Conservation (phyloP, 371 early-diverging fungal species). For the Synchytrium microbalum region DNA sequence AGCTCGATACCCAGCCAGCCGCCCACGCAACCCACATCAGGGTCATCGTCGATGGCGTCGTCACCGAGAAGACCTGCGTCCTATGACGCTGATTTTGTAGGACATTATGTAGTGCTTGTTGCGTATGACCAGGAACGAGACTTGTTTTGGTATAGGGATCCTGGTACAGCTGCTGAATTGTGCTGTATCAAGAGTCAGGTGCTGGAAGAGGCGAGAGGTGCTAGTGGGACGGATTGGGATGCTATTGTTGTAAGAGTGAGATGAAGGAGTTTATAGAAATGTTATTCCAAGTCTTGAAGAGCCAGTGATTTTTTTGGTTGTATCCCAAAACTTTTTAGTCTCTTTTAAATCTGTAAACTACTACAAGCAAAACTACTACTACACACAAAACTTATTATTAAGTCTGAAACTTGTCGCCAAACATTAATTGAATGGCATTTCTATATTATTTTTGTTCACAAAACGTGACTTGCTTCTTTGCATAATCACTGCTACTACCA, state of each 20-base stretch:
- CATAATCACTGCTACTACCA: neutral
- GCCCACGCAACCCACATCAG: neutral
- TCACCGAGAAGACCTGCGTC: slow-evolving; percentile 1
- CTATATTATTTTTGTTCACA: too few species aligned
- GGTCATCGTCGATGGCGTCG: neutral
- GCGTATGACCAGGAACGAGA: slow-evolving; percentile 60
- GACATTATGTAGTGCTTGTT: slow-evolving; percentile 65
- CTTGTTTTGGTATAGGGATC: slow-evolving; percentile 66
- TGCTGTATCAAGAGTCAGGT: slow-evolving; percentile 53
- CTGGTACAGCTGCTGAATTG: slow-evolving; percentile 48
- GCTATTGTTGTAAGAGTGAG: slow-evolving; percentile 29
- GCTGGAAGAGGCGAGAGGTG: slow-evolving; percentile 51
- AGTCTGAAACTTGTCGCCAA: too few species aligned
- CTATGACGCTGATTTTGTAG: slow-evolving; percentile 27
- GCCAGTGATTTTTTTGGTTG: too few species aligned
- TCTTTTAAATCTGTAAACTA: too few species aligned
- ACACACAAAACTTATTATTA: too few species aligned
- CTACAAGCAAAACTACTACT: too few species aligned
- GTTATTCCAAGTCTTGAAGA: too few species aligned
- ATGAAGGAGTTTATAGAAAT: slow-evolving; percentile 4
- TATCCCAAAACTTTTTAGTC: too few species aligned
- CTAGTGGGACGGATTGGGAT: slow-evolving; percentile 65
- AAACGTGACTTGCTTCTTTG: neutral
- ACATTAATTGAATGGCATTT: too few species aligned
- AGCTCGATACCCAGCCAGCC: neutral